Base-by-base conservation (phyloP, 352 stramenopile species). In the Pythium myriotylum region DNA sequence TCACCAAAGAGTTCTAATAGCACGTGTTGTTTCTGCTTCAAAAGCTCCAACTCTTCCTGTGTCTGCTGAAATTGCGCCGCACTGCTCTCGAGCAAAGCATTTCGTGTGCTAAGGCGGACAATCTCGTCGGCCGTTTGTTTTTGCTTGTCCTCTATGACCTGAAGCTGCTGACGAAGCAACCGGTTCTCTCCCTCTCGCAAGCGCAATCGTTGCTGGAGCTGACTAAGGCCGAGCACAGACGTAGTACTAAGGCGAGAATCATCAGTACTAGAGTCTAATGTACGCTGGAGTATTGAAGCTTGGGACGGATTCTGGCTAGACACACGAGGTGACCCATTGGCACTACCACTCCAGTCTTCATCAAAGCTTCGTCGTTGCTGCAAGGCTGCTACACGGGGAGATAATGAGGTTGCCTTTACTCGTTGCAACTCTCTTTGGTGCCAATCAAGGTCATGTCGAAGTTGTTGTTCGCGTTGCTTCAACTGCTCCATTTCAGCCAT, bases 1-100 rank as follows among this genome's bases (percentile, higher is more conserved):
- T 94, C 86, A 26, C 86, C 86, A 65, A 94, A 89, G 8, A 94
- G 73, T 54, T 94, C 86, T 7, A 94, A 67, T 26, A 94, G 49
- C 47, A 94, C 81, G 24, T 91, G 80, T 55, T 94, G 83, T n/a
- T 83, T 83, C 48, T 91, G 79, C 49, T 87, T 76, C 20, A 94
- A 59, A 50, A 84, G 62, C 52, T 57, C 68, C 8, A 92, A 55
- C 54, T 87, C 73, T 0, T 78, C 52, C 37, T 89, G 73, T 0
- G 76, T 73, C 24, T 85, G 70, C 19, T 79, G 65, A 1, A 79
- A 73, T 23, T 84, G 74, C 39, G 69, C 41, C 32, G 81, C 82
- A 17, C 75, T 79, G 45, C 71, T 83, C 46, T 94, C 81, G 0
- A 94, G 60, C 32, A 88, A 49, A n/a, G 82, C 80, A 40, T 92